phyloP scores from a whole-genome alignment of 805 yeast species.

The Zygotorulaspora florentina region DNA sequence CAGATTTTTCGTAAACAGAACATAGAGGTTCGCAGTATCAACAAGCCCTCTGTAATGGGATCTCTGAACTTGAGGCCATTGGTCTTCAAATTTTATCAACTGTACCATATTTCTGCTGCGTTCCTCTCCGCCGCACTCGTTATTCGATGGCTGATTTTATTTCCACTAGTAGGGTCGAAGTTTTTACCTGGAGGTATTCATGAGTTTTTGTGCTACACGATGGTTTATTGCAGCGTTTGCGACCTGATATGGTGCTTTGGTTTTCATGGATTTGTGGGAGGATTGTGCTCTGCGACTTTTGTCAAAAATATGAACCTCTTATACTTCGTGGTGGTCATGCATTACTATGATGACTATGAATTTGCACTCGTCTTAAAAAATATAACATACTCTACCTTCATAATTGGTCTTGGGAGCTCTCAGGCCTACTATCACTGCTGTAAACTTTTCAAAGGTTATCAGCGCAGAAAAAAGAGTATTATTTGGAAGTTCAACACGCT shows the following conservation, averaged over 20 bases:
- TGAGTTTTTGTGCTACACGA: slow-evolving; percentile 45
- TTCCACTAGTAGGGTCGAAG: slow-evolving; percentile 60
- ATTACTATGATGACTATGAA: slow-evolving; percentile 33
- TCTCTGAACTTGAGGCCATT: slow-evolving; percentile 1
- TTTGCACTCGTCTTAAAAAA: slow-evolving; percentile 31
- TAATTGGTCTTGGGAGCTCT: slow-evolving; percentile 23
- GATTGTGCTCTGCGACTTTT: slow-evolving; percentile 17
- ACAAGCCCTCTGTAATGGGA: not conserved
- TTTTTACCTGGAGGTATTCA: slow-evolving; percentile 72
- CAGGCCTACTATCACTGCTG: slow-evolving; percentile 31
- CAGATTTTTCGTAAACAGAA: not conserved
- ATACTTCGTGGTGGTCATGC: slow-evolving; percentile 27
- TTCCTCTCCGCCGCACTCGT: slow-evolving; percentile 29
- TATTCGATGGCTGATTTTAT: slow-evolving; percentile 47
- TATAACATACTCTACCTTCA: slow-evolving; percentile 30
- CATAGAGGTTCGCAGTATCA: not conserved
- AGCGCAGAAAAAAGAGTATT: slow-evolving; percentile 9
- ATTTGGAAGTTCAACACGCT: slow-evolving; percentile 22
- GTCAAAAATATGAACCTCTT: slow-evolving; percentile 29
- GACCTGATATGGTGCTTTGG: slow-evolving; percentile 27
- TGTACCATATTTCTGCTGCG: slow-evolving; percentile 25
- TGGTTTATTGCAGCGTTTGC: slow-evolving; percentile 20
- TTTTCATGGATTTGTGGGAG: slow-evolving; percentile 22
- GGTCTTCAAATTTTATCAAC: slow-evolving; percentile 25
- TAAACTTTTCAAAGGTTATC: slow-evolving; percentile 24